phyloP scores from a whole-genome alignment of 2,329 filamentous ascomycete species.

The Aspergillus calidoustus region DNA sequence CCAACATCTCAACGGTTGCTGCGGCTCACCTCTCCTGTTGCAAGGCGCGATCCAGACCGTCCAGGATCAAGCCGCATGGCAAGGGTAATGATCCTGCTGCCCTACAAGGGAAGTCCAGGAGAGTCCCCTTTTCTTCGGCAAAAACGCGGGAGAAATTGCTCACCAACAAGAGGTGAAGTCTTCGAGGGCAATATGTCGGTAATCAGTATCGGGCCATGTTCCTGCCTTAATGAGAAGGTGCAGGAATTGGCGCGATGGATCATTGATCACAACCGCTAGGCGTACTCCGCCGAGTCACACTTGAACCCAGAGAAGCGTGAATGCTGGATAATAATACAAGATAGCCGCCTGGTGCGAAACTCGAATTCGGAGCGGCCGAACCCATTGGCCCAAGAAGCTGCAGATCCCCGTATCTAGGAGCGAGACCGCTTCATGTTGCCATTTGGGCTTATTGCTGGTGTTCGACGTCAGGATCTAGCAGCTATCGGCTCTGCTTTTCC shows the following conservation, averaged over 20 bases:
- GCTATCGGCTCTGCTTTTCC: background rate
- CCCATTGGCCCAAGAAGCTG: background rate
- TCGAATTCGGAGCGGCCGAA: slow-evolving; percentile 3
- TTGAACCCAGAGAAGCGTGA: background rate
- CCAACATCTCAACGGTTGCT: background rate
- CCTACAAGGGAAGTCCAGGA: background rate
- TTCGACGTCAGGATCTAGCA: background rate
- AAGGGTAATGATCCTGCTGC: background rate
- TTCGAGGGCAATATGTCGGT: background rate
- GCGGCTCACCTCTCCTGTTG: background rate
- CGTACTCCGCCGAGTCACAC: background rate
- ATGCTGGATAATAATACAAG: background rate
- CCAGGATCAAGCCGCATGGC: background rate
- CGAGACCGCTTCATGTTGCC: background rate
- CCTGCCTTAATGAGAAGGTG: background rate
- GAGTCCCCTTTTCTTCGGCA: background rate
- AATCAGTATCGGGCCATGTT: background rate
- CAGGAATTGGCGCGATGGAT: background rate
- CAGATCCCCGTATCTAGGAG: background rate
- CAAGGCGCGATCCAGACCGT: background rate
- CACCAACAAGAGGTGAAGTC: background rate
- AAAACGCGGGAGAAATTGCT: background rate
- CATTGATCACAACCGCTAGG: background rate
- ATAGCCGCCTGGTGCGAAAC: background rate
- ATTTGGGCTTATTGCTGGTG: background rate